Base-by-base conservation (phyloP, 371 early-diverging fungal species). In the Mortierella sp. region DNA sequence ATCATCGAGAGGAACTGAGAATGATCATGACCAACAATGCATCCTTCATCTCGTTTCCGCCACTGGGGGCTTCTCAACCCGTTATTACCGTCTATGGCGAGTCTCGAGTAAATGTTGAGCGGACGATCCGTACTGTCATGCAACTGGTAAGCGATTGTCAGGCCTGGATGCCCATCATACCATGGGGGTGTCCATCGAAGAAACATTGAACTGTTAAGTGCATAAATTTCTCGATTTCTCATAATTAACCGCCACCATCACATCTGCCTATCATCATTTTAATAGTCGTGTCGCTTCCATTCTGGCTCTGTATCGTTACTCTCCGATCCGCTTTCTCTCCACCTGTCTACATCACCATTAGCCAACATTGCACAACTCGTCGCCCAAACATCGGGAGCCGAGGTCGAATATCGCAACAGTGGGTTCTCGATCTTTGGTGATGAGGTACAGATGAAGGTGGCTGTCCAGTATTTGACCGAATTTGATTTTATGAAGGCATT, bases 1-100 rank as follows among this genome's bases (percentile, higher is more conserved):
- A 88, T 63, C 82, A 88, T 29, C 86, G 86, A 15, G 88, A 89
- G 57, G 83, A 88, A 60, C 63, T 94, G 14, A 83, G 85, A 25
- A 87, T 88, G 65, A 90, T 94, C 61, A 92, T 93, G 92, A 81
- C 81, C 37, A 93, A 94, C 72, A 94, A 94, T 81, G 94, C 88
- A 72, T 82, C 70, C 29, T 77, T 74, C 60, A 82, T 94, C 57
- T 79, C 82, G 23, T 84, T 93, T 37, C 94, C 95, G 11, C 70
- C 85, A 0, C 64, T 93, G 30, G 94, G 93, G 2, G 86, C 87
- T 47, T 83, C 84, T 1, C 68, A 72, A 23, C 85, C 83, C 51
- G 77, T 83, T 11, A 81, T 91, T 47, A 83, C 84, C 21, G 85
- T 89, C 37, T 87, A 84, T 70, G 95, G 93, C 25, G 91, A 91